A percentile compares a stretch with the other conserved stretches of the same genome.
Conservation (phyloP, 1,284 basidiomycete genomes). For the Gymnopus androsaceus region DNA sequence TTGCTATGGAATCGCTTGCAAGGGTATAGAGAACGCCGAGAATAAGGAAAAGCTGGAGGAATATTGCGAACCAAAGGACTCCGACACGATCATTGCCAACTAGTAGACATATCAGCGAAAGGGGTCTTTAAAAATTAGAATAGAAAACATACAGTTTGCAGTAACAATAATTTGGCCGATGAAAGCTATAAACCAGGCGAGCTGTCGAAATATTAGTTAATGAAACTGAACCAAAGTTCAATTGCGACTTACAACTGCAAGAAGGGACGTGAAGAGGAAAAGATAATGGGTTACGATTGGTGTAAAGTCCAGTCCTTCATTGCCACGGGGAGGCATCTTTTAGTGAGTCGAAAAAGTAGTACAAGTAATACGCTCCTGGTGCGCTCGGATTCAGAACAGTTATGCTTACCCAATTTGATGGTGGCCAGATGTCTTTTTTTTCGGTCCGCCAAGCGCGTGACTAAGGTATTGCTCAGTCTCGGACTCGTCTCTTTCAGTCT, state of each 20-base stretch:
- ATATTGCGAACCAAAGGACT: constrained; percentile 86
- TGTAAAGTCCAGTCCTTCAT: constrained; percentile 72
- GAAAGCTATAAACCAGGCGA: constrained; percentile 93
- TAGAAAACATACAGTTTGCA: constrained; percentile 48
- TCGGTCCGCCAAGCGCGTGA: no score
- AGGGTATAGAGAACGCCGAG: constrained; percentile 81
- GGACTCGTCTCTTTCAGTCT: no score
- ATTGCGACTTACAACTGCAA: constrained; percentile 62
- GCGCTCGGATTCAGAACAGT: background rate
- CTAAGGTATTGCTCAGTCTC: no score
- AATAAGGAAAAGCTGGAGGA: constrained; percentile 82
- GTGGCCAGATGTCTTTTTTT: no score
- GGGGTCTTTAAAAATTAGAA: constrained; percentile 4
- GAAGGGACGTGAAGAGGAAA: constrained; percentile 83
- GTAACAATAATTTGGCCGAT: constrained; percentile 77
- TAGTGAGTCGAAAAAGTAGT: background rate
- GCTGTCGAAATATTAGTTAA: constrained; percentile 39
- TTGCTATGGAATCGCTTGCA: constrained; percentile 80
- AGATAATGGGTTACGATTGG: constrained; percentile 89
- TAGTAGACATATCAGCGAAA: constrained; percentile 27
- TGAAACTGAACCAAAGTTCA: constrained; percentile 21
- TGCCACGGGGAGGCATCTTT: constrained; percentile 55
- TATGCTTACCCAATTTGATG: background rate
- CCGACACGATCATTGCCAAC: constrained; percentile 57
- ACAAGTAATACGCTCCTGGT: background rate